These are phyloP conservation scores for Wallacemonas sp. DNA, from an alignment of 208 protist genomes.

Conservation along the genomic window DNA sequence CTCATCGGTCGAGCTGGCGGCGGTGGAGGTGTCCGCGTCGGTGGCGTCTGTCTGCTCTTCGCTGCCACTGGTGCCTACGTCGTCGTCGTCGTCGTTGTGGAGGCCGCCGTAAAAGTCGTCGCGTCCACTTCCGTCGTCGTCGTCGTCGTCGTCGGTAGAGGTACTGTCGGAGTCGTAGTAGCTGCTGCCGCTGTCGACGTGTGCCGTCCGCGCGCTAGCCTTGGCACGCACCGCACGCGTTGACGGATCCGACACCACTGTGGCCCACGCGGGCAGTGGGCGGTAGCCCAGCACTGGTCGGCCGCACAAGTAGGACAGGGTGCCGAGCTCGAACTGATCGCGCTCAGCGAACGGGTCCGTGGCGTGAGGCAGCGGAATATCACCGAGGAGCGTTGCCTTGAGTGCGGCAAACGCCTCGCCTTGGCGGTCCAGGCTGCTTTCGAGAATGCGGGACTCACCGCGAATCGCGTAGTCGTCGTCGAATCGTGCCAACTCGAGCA, in stretches of 20 bases:
- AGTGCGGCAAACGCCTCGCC: slow-evolving; percentile 44
- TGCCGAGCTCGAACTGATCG: slow-evolving; percentile 53
- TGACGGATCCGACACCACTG: slow-evolving; percentile 41
- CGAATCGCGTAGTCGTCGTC: slow-evolving; percentile 81
- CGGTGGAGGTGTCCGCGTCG: too few species aligned
- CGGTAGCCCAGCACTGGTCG: slow-evolving; percentile 41
- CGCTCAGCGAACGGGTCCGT: slow-evolving; percentile 46
- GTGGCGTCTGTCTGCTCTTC: too few species aligned
- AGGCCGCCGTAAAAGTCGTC: too few species aligned
- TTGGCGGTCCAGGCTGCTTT: slow-evolving; percentile 46
- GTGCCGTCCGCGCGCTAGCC: background rate
- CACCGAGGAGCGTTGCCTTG: slow-evolving; percentile 48
- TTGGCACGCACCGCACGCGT: slow-evolving; percentile 1
- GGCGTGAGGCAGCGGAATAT: slow-evolving; percentile 49
- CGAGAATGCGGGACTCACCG: slow-evolving; percentile 64
- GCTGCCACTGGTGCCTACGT: too few species aligned
- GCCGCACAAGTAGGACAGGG: slow-evolving; percentile 62
- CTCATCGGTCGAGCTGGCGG: background rate
- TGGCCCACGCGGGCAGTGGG: slow-evolving; percentile 55
- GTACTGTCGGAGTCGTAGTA: background rate
- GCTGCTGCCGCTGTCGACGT: slow-evolving; percentile 10
- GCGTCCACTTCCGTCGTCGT: too few species aligned
- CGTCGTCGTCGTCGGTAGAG: background rate
- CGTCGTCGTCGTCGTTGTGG: too few species aligned
- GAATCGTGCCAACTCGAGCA: slow-evolving; percentile 66